Evolutionary conservation across 129 eudicot species (phyloP).

Genomic region (Sambucus nigra): DNA sequence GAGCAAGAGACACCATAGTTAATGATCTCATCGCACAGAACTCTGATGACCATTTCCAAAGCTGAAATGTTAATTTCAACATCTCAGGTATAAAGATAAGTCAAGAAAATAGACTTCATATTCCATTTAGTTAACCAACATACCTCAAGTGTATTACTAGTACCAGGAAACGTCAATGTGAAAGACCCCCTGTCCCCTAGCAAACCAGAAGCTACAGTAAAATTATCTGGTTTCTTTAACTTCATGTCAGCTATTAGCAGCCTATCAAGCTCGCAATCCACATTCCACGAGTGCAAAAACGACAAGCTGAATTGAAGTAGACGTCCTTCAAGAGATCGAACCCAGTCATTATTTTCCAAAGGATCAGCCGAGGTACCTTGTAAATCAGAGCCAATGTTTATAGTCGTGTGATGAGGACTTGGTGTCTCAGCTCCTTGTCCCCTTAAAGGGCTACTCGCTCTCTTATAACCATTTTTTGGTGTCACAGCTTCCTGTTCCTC

Average conservation of each 20-base stretch:
- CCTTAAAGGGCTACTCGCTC: slow-evolving; percentile 15
- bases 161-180: slow-evolving; percentile 75
- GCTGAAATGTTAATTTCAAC: slow-evolving; percentile 39
- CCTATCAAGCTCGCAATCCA: slow-evolving; percentile 68
- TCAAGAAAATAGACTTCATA: slow-evolving; percentile 9
- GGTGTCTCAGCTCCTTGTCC: slow-evolving; percentile 24
- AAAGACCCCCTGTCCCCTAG: slow-evolving; percentile 91
- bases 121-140: not conserved
- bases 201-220: slow-evolving; percentile 73
- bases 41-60: slow-evolving; percentile 93
- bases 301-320: slow-evolving; percentile 82
- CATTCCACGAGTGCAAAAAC: slow-evolving; percentile 83
- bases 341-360: slow-evolving; percentile 33
- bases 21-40: slow-evolving; percentile 89
- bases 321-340: slow-evolving; percentile 39
- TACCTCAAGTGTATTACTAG: slow-evolving; percentile 69
- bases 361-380: slow-evolving; percentile 25
- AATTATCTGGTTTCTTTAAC: slow-evolving; percentile 55
- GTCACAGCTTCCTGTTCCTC: slow-evolving; percentile 18
- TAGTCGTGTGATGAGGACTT: slow-evolving; percentile 21
- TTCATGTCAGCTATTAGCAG: slow-evolving; percentile 72
- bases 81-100: slow-evolving; percentile 11
- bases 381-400: slow-evolving; percentile 21
- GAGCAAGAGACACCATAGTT: slow-evolving; percentile 93
- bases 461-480: slow-evolving; percentile 19